phyloP scores from a whole-genome alignment of 129 eudicot species.

The Gnaphalium uliginosum region DNA sequence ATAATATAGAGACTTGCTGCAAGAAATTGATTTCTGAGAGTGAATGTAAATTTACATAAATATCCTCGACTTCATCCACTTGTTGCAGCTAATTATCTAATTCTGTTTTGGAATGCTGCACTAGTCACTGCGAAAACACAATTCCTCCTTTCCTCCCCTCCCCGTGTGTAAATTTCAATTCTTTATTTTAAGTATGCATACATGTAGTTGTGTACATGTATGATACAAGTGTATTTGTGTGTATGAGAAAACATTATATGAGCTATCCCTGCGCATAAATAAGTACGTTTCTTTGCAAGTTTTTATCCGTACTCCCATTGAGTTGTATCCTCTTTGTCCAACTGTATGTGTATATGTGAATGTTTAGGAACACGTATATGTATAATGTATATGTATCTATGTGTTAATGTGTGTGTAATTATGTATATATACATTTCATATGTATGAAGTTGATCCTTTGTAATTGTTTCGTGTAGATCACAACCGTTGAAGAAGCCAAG shows the following conservation, averaged over 20 bases:
- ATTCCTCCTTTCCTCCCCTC: too few species aligned
- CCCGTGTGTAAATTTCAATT: not conserved
- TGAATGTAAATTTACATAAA: not conserved
- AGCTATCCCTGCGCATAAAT: not conserved
- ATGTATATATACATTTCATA: not conserved
- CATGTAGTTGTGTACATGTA: not conserved
- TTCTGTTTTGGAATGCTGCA: not conserved
- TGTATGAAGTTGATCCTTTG: not conserved
- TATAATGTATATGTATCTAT: not conserved
- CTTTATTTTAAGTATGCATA: not conserved
- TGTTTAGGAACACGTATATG: slow-evolving; percentile 4
- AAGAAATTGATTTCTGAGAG: not conserved
- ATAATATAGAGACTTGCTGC: not conserved
- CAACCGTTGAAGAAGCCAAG: slow-evolving; percentile 98
- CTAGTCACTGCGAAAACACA: not conserved
- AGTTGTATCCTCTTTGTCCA: not conserved
- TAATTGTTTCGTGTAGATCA: slow-evolving; percentile 54
- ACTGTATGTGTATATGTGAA: not conserved
- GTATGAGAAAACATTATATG: not conserved
- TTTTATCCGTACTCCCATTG: not conserved
- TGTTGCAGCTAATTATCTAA: not conserved
- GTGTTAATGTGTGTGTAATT: not conserved
- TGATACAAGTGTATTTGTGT: not conserved
- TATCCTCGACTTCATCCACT: not conserved
- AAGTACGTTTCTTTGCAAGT: not conserved